These are phyloP conservation scores for Vitis amurensis DNA, from an alignment of 164 flowering plant species.

Conservation along the genomic window DNA sequence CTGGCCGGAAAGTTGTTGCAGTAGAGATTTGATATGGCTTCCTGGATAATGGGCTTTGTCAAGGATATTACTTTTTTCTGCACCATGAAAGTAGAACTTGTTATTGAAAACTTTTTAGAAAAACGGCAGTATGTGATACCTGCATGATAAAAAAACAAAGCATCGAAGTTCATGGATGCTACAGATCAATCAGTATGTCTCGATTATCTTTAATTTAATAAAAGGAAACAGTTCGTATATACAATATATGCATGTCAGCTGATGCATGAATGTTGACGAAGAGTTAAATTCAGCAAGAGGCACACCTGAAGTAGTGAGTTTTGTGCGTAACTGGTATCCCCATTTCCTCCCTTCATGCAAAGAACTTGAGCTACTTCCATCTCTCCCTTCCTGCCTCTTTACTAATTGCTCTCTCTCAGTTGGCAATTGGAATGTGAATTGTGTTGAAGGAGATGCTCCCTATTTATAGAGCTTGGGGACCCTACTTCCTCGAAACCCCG, in stretches of 20 bases:
- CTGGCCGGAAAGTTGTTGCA: constrained; percentile 14
- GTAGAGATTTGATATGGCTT: constrained; percentile 34
- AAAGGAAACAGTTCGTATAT: too few relatives aligned
- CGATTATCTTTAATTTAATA: too few relatives aligned
- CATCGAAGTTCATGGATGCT: too few relatives aligned
- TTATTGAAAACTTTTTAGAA: background rate
- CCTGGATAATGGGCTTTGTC: constrained; percentile 38
- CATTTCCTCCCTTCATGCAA: constrained; percentile 27
- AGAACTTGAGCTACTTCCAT: constrained; percentile 21
- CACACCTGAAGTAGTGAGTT: constrained; percentile 29
- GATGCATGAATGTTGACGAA: too few relatives aligned
- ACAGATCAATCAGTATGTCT: too few relatives aligned
- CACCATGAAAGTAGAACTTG: background rate
- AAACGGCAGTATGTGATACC: background rate
- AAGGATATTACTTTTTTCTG: constrained; percentile 45
- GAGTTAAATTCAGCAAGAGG: too few relatives aligned
- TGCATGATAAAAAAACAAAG: background rate
- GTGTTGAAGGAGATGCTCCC: too few relatives aligned
- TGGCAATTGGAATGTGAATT: too few relatives aligned
- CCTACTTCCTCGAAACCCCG: too few relatives aligned
- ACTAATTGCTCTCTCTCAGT: too few relatives aligned
- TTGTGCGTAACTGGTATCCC: constrained; percentile 31
- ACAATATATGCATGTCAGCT: too few relatives aligned
- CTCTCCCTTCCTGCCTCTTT: background rate
- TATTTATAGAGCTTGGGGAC: too few relatives aligned